Percentiles rank a stretch among this genome's conserved stretches.
Evolutionary conservation across 305 asterid species (phyloP).

Genomic region (Striga hermonthica): DNA sequence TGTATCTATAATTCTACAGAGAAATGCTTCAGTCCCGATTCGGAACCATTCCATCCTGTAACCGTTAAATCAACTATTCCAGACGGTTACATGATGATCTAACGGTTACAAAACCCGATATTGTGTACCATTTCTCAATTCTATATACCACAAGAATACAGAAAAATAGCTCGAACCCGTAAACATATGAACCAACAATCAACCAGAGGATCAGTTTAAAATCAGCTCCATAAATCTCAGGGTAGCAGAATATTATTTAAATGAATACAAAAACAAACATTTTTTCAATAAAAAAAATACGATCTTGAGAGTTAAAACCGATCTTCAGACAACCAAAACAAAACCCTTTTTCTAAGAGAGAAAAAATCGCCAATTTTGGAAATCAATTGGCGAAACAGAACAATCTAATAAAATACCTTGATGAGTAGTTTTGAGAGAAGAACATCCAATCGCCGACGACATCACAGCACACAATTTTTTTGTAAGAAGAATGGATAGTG

Average conservation of each 20-base stretch:
- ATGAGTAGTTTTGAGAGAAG: slow-evolving; percentile 38
- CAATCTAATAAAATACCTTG: slow-evolving; percentile 32
- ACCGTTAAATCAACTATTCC: too few relatives aligned
- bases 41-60: too few relatives aligned
- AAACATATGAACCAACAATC: not conserved
- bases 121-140: too few relatives aligned
- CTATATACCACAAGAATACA: not conserved
- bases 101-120: too few relatives aligned
- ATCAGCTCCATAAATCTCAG: slow-evolving; percentile 3
- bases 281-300: not conserved
- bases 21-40: too few relatives aligned
- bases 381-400: not conserved
- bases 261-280: not conserved
- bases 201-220: not conserved
- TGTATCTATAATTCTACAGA: too few relatives aligned
- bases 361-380: too few relatives aligned
- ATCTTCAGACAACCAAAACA: not conserved
- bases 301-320: not conserved
- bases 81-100: too few relatives aligned
- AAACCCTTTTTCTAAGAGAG: not conserved
- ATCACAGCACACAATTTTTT: slow-evolving; percentile 33
- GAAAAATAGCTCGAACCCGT: not conserved
- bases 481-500: not conserved
- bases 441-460: slow-evolving; percentile 39
- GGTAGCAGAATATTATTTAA: not conserved